These are phyloP conservation scores for Arabis hirsuta DNA, from an alignment of 345 rosid genomes.

Conservation along the genomic window DNA sequence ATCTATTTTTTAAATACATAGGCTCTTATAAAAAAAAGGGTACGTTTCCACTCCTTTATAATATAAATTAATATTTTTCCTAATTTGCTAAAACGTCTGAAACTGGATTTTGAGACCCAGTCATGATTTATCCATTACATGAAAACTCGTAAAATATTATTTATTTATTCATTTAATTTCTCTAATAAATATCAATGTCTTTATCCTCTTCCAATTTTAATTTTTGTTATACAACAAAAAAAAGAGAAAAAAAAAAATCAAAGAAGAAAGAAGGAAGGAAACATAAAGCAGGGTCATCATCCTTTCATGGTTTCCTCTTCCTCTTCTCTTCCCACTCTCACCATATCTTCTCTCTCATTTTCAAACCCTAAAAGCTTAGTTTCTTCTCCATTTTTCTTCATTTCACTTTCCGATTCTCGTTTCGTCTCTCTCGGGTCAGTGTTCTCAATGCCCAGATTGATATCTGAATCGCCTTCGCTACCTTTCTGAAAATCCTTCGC, in stretches of 20 bases:
- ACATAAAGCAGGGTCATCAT: slow-evolving; percentile 34
- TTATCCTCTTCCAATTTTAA: slow-evolving; percentile 15
- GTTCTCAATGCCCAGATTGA: background rate
- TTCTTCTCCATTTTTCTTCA: slow-evolving; percentile 23
- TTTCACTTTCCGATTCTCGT: slow-evolving; percentile 3
- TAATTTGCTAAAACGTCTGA: too few relatives aligned
- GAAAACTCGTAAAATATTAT: background rate
- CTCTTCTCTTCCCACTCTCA: slow-evolving; percentile 39
- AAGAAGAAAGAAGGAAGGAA: slow-evolving; percentile 25
- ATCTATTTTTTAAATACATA: too few relatives aligned
- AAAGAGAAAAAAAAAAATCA: background rate
- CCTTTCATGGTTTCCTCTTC: slow-evolving; percentile 44
- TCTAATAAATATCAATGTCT: slow-evolving; percentile 24
- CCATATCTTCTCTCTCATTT: slow-evolving; percentile 40
- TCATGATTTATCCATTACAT: slow-evolving; percentile 33
- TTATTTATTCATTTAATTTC: background rate
- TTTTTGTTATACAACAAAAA: background rate
- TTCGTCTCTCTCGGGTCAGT: background rate
- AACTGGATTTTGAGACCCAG: slow-evolving; percentile 5
- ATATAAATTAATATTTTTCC: background rate
- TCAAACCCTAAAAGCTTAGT: slow-evolving; percentile 23
- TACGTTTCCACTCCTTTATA: background rate
- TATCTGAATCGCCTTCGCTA: slow-evolving; percentile 33
- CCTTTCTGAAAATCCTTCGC: background rate
- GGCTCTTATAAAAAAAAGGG: background rate